These are phyloP conservation scores for Monoraphidium neglectum DNA, from an alignment of 139 green algal genomes.

Conservation along the genomic window DNA sequence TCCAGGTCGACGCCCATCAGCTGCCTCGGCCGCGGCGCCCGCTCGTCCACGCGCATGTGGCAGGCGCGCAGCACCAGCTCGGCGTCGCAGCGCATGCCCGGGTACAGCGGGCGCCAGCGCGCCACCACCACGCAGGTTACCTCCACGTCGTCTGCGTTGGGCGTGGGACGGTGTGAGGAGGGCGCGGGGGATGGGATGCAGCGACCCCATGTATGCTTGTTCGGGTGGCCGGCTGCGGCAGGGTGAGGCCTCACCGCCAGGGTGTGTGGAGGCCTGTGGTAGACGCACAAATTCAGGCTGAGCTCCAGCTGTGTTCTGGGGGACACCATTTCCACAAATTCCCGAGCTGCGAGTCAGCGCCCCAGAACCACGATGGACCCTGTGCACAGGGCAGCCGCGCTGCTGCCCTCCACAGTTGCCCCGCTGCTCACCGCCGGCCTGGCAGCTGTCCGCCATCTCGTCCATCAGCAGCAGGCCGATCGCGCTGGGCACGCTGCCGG, in stretches of 20 bases:
- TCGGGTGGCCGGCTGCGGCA: neutral
- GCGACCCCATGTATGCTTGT: neutral
- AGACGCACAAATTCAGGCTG: no score
- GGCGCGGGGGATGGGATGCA: no score
- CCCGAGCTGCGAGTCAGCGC: no score
- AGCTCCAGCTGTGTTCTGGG: no score
- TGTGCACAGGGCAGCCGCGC: no score
- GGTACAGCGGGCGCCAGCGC: slow-evolving; percentile 54
- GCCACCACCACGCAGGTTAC: slow-evolving; percentile 75
- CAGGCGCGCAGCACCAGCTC: slow-evolving; percentile 64
- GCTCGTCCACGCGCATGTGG: slow-evolving; percentile 20
- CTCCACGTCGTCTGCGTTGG: slow-evolving; percentile 75
- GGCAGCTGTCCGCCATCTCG: slow-evolving; percentile 80
- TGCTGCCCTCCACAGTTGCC: no score
- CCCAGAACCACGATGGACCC: no score
- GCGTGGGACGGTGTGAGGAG: no score
- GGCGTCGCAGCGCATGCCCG: slow-evolving; percentile 68
- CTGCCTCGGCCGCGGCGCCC: neutral
- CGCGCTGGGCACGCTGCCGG: slow-evolving; percentile 59
- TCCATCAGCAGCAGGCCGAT: slow-evolving; percentile 78
- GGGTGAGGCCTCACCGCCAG: no score
- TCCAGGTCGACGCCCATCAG: neutral
- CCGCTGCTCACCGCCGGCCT: slow-evolving; percentile 59
- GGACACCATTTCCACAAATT: no score
- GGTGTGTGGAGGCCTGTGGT: no score